Conservation (phyloP, 2,329 filamentous ascomycete species). For the Calonectria hawksworthii region DNA sequence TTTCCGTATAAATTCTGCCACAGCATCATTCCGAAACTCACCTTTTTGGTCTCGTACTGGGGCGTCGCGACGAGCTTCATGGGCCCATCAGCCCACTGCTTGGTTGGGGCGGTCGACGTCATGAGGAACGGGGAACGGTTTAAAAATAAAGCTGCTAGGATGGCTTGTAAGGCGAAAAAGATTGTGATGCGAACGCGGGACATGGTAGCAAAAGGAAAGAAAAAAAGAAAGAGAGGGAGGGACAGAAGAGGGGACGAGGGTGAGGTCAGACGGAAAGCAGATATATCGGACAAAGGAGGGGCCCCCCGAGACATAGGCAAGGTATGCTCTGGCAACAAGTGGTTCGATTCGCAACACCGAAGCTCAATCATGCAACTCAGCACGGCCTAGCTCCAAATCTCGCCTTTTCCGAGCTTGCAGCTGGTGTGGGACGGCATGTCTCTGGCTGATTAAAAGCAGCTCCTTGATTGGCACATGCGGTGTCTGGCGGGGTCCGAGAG, state of each 20-base stretch:
- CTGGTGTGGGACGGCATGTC: slow-evolving; percentile 20
- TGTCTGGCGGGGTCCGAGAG: background rate
- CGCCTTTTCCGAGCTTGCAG: slow-evolving; percentile 14
- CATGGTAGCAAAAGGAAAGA: slow-evolving; percentile 33
- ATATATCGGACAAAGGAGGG: slow-evolving; percentile 21
- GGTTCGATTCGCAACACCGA: slow-evolving; percentile 29
- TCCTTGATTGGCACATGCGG: slow-evolving; percentile 23
- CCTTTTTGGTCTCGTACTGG: slow-evolving; percentile 66
- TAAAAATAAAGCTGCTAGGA: slow-evolving; percentile 50
- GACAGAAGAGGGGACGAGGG: background rate
- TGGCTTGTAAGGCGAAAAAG: slow-evolving; percentile 46
- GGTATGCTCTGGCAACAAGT: slow-evolving; percentile 13
- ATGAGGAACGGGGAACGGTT: slow-evolving; percentile 54
- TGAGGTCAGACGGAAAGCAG: background rate
- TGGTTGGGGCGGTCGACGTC: slow-evolving; percentile 46
- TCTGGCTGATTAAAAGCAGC: slow-evolving; percentile 30
- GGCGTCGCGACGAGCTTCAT: slow-evolving; percentile 69
- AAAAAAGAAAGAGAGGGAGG: background rate
- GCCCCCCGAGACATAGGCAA: background rate
- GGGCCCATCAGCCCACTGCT: slow-evolving; percentile 67
- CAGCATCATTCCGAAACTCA: slow-evolving; percentile 40
- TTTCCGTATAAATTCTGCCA: background rate
- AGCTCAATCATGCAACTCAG: slow-evolving; percentile 28
- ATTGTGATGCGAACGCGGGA: slow-evolving; percentile 38
- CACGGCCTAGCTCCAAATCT: slow-evolving; percentile 20